Conservation (phyloP, 768 basidiomycete genomes). For the Phanerochaete sordida region DNA sequence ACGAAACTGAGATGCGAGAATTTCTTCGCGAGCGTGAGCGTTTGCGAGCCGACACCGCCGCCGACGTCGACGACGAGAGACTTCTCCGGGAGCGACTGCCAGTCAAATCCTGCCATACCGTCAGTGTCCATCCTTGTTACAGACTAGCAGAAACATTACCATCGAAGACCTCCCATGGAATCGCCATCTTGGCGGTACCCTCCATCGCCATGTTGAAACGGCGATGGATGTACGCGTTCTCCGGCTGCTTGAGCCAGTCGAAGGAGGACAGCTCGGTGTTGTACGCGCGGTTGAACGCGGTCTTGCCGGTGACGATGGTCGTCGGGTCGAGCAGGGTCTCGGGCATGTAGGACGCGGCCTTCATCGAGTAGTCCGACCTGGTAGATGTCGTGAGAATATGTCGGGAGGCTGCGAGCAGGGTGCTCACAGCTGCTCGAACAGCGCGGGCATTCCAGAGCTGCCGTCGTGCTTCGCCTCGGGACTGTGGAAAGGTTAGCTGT, state of each 20-base stretch:
- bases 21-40: conserved; percentile 14
- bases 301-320: conserved; percentile 11
- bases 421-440: conserved; percentile 7
- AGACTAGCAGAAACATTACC: background rate
- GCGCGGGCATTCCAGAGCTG: background rate
- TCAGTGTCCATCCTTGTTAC: background rate
- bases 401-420: background rate
- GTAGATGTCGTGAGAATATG: background rate
- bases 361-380: conserved; percentile 20
- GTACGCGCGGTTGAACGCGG: conserved; percentile 16
- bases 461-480: conserved; percentile 20
- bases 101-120: conserved; percentile 15
- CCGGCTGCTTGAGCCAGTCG: conserved; percentile 22
- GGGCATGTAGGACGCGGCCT: conserved; percentile 12
- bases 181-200: background rate
- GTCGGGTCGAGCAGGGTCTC: conserved; percentile 20
- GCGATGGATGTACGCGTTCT: conserved; percentile 17
- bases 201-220: conserved; percentile 27
- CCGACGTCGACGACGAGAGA: conserved; percentile 22
- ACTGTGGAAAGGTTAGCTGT: background rate
- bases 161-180: conserved; percentile 8
- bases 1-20: conserved; percentile 14
- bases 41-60: conserved; percentile 17
- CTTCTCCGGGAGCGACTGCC: conserved; percentile 15
- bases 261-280: conserved; percentile 13